phyloP scores from a whole-genome alignment of 805 yeast species.

The Yamadazyma tumulicola region DNA sequence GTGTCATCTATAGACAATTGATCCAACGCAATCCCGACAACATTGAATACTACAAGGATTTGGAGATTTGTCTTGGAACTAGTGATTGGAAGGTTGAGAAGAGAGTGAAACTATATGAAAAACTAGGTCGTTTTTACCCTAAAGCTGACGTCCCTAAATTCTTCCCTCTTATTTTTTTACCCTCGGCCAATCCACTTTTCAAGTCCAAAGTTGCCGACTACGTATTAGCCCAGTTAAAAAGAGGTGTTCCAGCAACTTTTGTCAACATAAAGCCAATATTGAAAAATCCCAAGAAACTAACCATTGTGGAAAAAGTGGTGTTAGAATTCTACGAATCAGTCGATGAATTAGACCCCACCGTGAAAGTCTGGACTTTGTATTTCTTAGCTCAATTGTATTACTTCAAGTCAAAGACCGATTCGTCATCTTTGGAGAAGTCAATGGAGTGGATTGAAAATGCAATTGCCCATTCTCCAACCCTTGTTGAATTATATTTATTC shows the following conservation, averaged over 20 bases:
- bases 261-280: constrained; percentile 81
- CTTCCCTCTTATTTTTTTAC: constrained; percentile 72
- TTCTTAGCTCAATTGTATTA: constrained; percentile 78
- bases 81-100: constrained; percentile 38
- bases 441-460: constrained; percentile 57
- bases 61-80: constrained; percentile 65
- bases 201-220: constrained; percentile 48
- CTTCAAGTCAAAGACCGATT: constrained; percentile 22
- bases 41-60: constrained; percentile 54
- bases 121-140: constrained; percentile 70
- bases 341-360: constrained; percentile 39
- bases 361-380: constrained; percentile 66
- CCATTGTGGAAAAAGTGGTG: constrained; percentile 54
- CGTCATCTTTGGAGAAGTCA: constrained; percentile 48
- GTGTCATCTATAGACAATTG: constrained; percentile 61
- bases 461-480: constrained; percentile 71
- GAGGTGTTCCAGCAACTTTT: constrained; percentile 90
- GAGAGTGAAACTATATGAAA: constrained; percentile 60
- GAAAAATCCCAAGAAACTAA: constrained; percentile 35
- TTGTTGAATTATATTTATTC: constrained; percentile 75
- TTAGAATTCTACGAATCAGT: constrained; percentile 40
- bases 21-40: constrained; percentile 86
- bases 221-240: constrained; percentile 55
- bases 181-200: constrained; percentile 49
- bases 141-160: constrained; percentile 75